phyloP scores from a whole-genome alignment of 345 rosid species.

The Gossypium thurberi region DNA sequence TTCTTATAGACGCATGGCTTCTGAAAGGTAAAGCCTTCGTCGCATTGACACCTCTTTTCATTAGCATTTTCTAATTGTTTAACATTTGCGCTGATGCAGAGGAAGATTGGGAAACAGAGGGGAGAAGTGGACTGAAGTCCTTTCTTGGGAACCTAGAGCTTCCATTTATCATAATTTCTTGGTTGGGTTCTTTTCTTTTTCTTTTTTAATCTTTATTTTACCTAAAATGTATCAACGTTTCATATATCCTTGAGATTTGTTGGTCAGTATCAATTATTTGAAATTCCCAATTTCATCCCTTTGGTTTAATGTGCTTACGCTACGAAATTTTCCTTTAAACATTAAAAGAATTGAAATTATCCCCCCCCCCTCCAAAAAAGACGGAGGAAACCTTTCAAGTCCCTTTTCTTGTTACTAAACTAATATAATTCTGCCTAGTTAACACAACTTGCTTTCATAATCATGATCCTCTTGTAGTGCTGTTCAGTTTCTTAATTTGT shows the following conservation, averaged over 20 bases:
- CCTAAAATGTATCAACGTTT: too few relatives aligned
- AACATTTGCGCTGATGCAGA: conserved; percentile 29
- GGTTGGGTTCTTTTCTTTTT: neutral
- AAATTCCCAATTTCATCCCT: neutral
- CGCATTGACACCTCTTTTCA: neutral
- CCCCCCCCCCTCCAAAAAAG: too few relatives aligned
- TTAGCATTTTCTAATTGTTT: neutral
- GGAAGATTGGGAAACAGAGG: neutral
- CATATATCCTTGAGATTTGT: too few relatives aligned
- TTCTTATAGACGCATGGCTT: conserved; percentile 47
- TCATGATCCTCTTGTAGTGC: neutral
- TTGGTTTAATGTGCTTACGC: neutral
- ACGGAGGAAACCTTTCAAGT: neutral
- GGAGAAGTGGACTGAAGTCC: neutral
- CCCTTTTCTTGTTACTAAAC: neutral
- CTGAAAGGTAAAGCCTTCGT: conserved; percentile 42
- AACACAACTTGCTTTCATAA: neutral
- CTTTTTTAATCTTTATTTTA: neutral
- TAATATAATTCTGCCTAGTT: neutral
- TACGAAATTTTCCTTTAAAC: neutral
- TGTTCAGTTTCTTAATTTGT: neutral
- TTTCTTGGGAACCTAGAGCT: neutral
- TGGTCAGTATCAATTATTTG: neutral
- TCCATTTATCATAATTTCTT: neutral
- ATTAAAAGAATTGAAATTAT: neutral